Evolutionary conservation across 768 basidiomycete genomes (phyloP).

Genomic region (Lentinus brumalis): DNA sequence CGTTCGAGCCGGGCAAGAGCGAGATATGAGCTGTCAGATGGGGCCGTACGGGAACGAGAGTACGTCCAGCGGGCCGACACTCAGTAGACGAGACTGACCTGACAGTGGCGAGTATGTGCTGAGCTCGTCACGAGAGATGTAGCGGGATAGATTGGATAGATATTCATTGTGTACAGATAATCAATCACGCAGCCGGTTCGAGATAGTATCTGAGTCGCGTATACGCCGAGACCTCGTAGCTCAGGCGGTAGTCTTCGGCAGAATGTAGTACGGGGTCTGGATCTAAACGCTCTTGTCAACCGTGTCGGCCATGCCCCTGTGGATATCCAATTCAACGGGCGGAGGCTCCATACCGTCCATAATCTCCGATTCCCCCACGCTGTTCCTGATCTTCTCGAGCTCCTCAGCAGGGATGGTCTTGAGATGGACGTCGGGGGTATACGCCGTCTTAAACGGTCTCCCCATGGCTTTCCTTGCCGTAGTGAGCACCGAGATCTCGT

Average conservation of each 20-base stretch:
- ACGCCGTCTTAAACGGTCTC: constrained; percentile 51
- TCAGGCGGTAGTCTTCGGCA: too few species aligned
- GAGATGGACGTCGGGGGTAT: constrained; percentile 30
- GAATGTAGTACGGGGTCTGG: not conserved
- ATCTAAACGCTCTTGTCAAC: not conserved
- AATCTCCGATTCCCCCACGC: not conserved
- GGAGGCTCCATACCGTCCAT: not conserved
- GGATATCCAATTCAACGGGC: constrained; percentile 9
- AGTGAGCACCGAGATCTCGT: constrained; percentile 39
- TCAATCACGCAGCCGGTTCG: too few species aligned
- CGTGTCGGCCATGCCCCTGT: not conserved
- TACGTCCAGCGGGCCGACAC: too few species aligned
- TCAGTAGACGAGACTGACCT: too few species aligned
- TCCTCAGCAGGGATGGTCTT: constrained; percentile 1
- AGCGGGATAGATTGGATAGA: too few species aligned
- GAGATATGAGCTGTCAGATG: constrained; percentile 2
- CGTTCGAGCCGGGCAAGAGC: not conserved
- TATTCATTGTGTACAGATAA: too few species aligned
- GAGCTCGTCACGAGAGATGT: too few species aligned
- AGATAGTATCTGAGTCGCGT: too few species aligned
- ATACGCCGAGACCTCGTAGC: too few species aligned
- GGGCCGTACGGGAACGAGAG: too few species aligned
- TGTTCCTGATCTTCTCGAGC: not conserved
- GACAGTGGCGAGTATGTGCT: too few species aligned
- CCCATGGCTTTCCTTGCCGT: constrained; percentile 39